A percentile compares a stretch with the other conserved stretches of the same genome.
phyloP scores from a whole-genome alignment of 1,284 basidiomycete species.

The Coniferiporia sulphurascens region DNA sequence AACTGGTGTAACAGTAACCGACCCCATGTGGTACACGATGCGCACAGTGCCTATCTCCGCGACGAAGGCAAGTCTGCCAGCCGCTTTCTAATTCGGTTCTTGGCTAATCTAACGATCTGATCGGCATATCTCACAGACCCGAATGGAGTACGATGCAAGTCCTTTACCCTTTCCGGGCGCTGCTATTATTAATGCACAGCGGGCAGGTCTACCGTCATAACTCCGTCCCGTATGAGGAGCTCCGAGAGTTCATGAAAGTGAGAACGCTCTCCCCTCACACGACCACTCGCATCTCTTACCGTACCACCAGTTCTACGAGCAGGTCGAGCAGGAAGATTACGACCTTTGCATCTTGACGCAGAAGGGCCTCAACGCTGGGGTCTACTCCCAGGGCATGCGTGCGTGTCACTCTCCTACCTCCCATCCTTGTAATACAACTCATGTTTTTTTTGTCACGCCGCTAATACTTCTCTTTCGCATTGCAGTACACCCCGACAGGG shows the following conservation, averaged over 20 bases:
- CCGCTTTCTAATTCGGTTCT: not conserved
- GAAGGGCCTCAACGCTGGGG: conserved; percentile 24
- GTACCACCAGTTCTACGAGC: conserved; percentile 15
- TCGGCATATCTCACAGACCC: conserved; percentile 12
- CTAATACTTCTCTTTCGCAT: not conserved
- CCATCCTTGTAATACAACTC: not conserved
- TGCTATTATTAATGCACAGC: not conserved
- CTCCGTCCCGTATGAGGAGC: conserved; percentile 20
- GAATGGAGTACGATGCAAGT: conserved; percentile 26
- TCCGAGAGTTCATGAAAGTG: conserved; percentile 23
- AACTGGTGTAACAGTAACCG: conserved; percentile 16
- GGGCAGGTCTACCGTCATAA: conserved; percentile 22
- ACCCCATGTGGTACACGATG: conserved; percentile 25
- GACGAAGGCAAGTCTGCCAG: conserved; percentile 13
- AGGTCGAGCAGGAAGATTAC: conserved; percentile 26
- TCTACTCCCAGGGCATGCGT: conserved; percentile 23
- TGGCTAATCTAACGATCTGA: not conserved
- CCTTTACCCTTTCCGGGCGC: not conserved
- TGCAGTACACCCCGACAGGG: conserved; percentile 23
- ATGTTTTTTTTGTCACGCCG: no score
- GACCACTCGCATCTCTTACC: conserved; percentile 2
- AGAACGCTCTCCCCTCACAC: not conserved
- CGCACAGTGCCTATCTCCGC: conserved; percentile 23
- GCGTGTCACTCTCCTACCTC: not conserved
- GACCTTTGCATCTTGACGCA: conserved; percentile 24